Percentiles rank a stretch among this genome's conserved stretches.
phyloP scores from a whole-genome alignment of 805 yeast genomes.

The Kodamaea sagamina region DNA sequence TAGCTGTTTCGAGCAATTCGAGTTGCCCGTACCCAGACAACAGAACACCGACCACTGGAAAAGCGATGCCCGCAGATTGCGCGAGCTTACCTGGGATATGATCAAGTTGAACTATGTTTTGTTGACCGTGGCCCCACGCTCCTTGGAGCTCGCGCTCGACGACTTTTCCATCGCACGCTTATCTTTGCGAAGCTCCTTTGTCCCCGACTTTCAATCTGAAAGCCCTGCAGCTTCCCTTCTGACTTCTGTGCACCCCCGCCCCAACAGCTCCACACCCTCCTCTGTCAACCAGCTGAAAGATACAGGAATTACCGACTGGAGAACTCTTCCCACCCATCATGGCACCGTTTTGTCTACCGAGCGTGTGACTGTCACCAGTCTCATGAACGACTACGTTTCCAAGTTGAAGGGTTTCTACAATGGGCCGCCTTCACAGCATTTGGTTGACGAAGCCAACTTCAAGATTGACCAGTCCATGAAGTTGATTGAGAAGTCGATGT shows the following conservation, averaged over 20 bases:
- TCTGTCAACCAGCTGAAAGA: background rate
- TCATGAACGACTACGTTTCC: conserved; percentile 25
- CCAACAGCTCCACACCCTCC: background rate
- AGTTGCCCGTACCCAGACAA: conserved; percentile 5
- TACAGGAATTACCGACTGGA: conserved; percentile 4
- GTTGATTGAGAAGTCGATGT: conserved; percentile 11
- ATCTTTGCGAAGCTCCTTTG: conserved; percentile 1
- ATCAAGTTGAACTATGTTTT: conserved; percentile 25
- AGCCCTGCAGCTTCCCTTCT: background rate
- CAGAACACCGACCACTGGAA: conserved; percentile 6
- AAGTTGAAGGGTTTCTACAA: conserved; percentile 11
- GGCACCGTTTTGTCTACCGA: conserved; percentile 24
- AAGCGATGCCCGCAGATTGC: conserved; percentile 29
- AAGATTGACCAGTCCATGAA: conserved; percentile 14
- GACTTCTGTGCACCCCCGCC: conserved; percentile 5
- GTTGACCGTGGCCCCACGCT: background rate
- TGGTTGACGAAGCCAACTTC: conserved; percentile 11
- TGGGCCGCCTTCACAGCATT: conserved; percentile 2
- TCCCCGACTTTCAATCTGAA: background rate
- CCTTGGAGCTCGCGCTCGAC: background rate
- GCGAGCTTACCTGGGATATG: conserved; percentile 34
- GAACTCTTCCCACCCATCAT: conserved; percentile 6
- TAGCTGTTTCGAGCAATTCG: conserved; percentile 4
- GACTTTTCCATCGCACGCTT: background rate
- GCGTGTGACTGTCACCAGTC: conserved; percentile 21